Conservation (phyloP, 1,284 basidiomycete genomes). For the Lignosus rhinocerotis region DNA sequence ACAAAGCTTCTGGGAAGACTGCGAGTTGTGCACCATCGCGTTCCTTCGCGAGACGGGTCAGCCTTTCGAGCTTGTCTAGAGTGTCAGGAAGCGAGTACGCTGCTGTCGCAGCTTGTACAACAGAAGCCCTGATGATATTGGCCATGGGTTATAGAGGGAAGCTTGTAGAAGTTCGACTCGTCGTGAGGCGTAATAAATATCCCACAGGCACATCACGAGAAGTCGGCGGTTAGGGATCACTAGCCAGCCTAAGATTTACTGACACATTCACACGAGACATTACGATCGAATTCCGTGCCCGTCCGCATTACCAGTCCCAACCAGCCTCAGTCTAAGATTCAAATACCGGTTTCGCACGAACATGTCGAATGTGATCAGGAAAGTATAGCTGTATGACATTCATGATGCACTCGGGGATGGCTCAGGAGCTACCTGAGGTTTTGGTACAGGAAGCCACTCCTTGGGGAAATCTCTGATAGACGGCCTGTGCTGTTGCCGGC, state of each 20-base stretch:
- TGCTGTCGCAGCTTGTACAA: conserved; percentile 56
- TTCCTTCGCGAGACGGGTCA: conserved; percentile 51
- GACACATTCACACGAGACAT: conserved; percentile 12
- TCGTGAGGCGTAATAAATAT: not conserved
- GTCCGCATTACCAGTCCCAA: not conserved
- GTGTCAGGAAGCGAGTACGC: conserved; percentile 55
- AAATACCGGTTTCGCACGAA: not conserved
- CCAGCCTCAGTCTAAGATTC: not conserved
- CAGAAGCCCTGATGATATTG: conserved; percentile 44
- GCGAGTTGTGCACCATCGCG: conserved; percentile 55
- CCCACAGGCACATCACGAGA: not conserved
- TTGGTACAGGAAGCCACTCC: conserved; percentile 67
- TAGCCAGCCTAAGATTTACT: too few relatives aligned
- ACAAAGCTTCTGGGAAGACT: conserved; percentile 78
- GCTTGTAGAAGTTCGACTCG: not conserved
- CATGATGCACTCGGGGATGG: conserved; percentile 19
- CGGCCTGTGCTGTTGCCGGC: conserved; percentile 56
- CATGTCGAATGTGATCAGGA: conserved; percentile 1
- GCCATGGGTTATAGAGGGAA: conserved; percentile 9
- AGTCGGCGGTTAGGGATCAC: not conserved
- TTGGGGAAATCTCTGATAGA: conserved; percentile 77
- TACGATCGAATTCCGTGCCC: conserved; percentile 8
- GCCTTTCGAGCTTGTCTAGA: conserved; percentile 55
- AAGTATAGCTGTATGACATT: conserved; percentile 6
- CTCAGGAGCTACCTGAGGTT: conserved; percentile 8